Evolutionary conservation across 306 rosid genomes (phyloP).

Genomic region (Casuarina glauca): DNA sequence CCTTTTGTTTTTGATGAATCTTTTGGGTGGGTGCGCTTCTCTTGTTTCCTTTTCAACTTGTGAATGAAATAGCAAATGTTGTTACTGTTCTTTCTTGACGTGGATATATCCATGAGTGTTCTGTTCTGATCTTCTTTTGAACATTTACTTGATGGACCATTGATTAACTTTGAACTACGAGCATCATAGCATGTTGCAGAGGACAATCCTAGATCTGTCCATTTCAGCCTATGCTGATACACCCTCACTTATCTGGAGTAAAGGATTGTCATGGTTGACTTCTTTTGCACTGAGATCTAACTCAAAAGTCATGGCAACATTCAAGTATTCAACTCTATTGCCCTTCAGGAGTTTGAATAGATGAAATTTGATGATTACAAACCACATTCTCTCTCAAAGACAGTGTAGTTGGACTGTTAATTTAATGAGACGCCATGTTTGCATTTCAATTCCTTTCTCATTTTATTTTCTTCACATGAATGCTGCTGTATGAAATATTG

Average conservation of each 20-base stretch:
- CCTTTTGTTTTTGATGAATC: slow-evolving; percentile 95
- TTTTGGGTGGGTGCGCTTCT: slow-evolving; percentile 59
- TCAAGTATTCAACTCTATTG: not conserved
- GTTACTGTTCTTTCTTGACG: not conserved
- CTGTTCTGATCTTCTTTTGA: slow-evolving; percentile 1
- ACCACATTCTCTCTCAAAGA: not conserved
- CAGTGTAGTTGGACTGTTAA: not conserved
- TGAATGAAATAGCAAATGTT: not conserved
- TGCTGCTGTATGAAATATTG: not conserved
- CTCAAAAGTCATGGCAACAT: not conserved
- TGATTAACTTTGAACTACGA: not conserved
- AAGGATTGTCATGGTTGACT: not conserved
- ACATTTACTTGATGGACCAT: not conserved
- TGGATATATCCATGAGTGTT: not conserved
- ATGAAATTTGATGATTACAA: not conserved
- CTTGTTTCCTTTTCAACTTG: not conserved
- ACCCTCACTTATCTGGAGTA: not conserved
- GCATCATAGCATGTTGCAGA: not conserved
- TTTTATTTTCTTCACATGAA: not conserved
- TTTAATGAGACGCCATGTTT: not conserved
- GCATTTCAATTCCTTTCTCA: not conserved
- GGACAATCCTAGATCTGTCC: not conserved
- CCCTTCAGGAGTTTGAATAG: not conserved
- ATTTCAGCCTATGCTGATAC: not conserved
- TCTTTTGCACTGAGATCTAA: not conserved